phyloP scores from a whole-genome alignment of 192 early-diverging fungal species.

The Coemansia sp. region DNA sequence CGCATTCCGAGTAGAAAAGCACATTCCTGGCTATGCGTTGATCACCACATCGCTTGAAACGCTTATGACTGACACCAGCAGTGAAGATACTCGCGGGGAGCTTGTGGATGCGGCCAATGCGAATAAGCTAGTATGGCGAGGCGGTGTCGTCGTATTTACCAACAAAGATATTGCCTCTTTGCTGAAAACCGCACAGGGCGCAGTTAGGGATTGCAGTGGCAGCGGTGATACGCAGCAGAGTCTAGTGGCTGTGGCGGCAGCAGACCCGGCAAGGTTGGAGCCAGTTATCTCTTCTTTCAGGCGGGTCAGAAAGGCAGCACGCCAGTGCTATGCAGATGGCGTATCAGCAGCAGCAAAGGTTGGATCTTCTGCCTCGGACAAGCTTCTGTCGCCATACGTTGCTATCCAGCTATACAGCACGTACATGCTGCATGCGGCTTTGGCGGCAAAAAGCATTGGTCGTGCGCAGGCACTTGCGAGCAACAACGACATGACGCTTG shows the following conservation, averaged over 20 bases:
- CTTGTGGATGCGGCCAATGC: slow-evolving; percentile 9
- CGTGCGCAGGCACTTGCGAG: slow-evolving; percentile 24
- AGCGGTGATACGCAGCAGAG: background rate
- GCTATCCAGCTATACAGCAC: slow-evolving; percentile 29
- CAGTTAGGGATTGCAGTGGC: slow-evolving; percentile 2
- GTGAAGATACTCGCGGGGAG: background rate
- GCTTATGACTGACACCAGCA: background rate
- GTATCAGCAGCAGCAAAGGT: slow-evolving; percentile 25
- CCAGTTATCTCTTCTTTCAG: slow-evolving; percentile 7
- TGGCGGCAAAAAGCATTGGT: slow-evolving; percentile 9
- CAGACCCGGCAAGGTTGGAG: slow-evolving; percentile 2
- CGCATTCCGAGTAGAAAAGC: slow-evolving; percentile 9
- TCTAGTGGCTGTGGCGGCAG: slow-evolving; percentile 2
- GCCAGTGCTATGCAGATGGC: slow-evolving; percentile 22
- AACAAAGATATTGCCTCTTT: slow-evolving; percentile 23
- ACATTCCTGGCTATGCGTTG: slow-evolving; percentile 12
- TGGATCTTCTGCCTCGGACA: slow-evolving; percentile 25
- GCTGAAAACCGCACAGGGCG: slow-evolving; percentile 15
- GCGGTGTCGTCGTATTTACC: slow-evolving; percentile 22
- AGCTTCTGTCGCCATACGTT: slow-evolving; percentile 31
- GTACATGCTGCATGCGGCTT: slow-evolving; percentile 19
- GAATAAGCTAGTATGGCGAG: slow-evolving; percentile 36
- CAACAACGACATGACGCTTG: slow-evolving; percentile 8
- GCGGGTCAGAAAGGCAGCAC: slow-evolving; percentile 20
- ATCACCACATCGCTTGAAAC: slow-evolving; percentile 15